These are phyloP conservation scores for Arthrobotrys pseudoclavata DNA, from an alignment of 2,329 filamentous ascomycete genomes.

Conservation along the genomic window DNA sequence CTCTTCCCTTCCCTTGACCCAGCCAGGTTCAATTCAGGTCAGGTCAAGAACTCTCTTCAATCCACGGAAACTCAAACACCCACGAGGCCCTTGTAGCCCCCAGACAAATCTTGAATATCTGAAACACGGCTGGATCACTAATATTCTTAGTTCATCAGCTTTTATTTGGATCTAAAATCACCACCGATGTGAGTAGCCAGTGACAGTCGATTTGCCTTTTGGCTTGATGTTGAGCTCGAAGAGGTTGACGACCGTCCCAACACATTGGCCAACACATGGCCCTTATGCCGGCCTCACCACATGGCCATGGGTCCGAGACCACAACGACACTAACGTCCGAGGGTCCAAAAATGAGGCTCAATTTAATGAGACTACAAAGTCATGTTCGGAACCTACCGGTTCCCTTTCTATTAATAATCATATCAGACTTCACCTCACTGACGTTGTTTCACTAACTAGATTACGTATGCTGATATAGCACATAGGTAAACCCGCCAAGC, in stretches of 20 bases:
- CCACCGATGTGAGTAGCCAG: neutral
- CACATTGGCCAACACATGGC: neutral
- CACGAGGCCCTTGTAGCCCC: neutral
- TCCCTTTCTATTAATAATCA: too few relatives aligned
- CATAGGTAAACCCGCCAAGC: too few relatives aligned
- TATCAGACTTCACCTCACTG: too few relatives aligned
- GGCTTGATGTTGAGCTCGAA: neutral
- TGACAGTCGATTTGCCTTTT: neutral
- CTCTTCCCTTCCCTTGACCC: neutral
- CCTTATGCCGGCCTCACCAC: neutral
- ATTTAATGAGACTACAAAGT: neutral
- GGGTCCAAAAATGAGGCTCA: neutral
- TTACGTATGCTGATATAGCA: too few relatives aligned
- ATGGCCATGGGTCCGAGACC: too few relatives aligned
- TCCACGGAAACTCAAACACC: slow-evolving; percentile 1
- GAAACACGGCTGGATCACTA: slow-evolving; percentile 16
- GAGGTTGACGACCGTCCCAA: neutral
- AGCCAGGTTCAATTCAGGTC: neutral
- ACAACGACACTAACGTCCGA: too few relatives aligned
- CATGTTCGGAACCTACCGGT: too few relatives aligned
- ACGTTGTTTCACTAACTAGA: too few relatives aligned
- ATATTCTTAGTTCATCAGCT: neutral
- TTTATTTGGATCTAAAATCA: neutral
- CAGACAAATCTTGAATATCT: too few relatives aligned
- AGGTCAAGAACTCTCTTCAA: neutral